Evolutionary conservation across 2,329 filamentous ascomycete genomes (phyloP).

Genomic region (Microascus cirrosus): DNA sequence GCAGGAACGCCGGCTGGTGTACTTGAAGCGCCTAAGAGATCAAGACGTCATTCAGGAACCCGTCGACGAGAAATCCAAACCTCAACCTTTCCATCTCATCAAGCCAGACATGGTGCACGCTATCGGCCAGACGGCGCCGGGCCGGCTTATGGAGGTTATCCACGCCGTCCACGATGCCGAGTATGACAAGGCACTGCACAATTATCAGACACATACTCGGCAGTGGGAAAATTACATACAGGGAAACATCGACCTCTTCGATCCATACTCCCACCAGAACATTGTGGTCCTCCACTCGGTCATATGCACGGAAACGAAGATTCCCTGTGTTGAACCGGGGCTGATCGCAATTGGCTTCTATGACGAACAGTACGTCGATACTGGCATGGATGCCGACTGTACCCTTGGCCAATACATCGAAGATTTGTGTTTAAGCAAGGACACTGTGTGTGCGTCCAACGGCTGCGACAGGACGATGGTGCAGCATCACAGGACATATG

Average conservation of each 20-base stretch:
- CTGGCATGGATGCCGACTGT: slow-evolving; percentile 70
- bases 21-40: slow-evolving; percentile 73
- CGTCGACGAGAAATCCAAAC: slow-evolving; percentile 48
- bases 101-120: slow-evolving; percentile 91
- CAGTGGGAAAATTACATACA: slow-evolving; percentile 96
- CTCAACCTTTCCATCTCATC: slow-evolving; percentile 77
- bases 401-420: slow-evolving; percentile 93
- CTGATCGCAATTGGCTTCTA: slow-evolving; percentile 90
- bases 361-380: slow-evolving; percentile 72
- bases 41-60: slow-evolving; percentile 53
- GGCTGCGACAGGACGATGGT: slow-evolving; percentile 82
- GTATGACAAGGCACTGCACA: slow-evolving; percentile 88
- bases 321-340: slow-evolving; percentile 84
- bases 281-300: slow-evolving; percentile 91
- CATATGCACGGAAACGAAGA: slow-evolving; percentile 86
- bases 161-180: slow-evolving; percentile 94
- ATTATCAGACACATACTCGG: slow-evolving; percentile 85
- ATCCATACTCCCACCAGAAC: slow-evolving; percentile 91
- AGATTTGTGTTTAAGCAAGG: slow-evolving; percentile 67
- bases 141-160: slow-evolving; percentile 83
- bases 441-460: slow-evolving; percentile 68
- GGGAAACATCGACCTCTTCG: slow-evolving; percentile 79
- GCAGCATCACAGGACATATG: slow-evolving; percentile 92
- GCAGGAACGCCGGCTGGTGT: slow-evolving; percentile 73
- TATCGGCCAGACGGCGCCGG: slow-evolving; percentile 66